Evolutionary conservation across 2,329 filamentous ascomycete genomes (phyloP).

Genomic region (Epichloe hybrida): DNA sequence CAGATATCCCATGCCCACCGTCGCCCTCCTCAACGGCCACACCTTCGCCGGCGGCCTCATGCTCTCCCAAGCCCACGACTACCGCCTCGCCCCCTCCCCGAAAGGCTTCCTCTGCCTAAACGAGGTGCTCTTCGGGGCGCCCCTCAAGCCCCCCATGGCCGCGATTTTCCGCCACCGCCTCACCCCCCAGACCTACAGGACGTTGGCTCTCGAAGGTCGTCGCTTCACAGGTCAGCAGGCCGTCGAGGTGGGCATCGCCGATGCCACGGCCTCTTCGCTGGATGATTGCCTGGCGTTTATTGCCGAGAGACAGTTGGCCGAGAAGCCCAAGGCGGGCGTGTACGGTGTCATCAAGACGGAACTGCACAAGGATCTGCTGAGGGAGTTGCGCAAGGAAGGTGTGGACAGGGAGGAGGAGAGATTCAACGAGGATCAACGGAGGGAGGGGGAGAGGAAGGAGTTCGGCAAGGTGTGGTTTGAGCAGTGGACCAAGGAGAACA

Average conservation of each 20-base stretch:
- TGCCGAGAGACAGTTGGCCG: constrained; percentile 40
- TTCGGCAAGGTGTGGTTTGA: constrained; percentile 33
- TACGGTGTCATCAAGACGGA: constrained; percentile 63
- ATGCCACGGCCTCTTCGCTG: constrained; percentile 41
- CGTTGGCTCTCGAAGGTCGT: constrained; percentile 59
- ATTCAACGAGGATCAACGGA: constrained; percentile 27
- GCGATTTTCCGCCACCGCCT: constrained; percentile 62
- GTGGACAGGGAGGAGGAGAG: constrained; percentile 36
- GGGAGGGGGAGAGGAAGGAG: constrained; percentile 27
- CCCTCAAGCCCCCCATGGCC: constrained; percentile 65
- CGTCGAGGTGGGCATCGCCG: constrained; percentile 52
- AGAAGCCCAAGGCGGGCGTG: constrained; percentile 50
- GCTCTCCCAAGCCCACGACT: constrained; percentile 72
- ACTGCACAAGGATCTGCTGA: constrained; percentile 57
- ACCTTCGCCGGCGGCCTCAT: constrained; percentile 63
- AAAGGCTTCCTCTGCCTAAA: constrained; percentile 69
- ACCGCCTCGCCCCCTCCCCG: constrained; percentile 59
- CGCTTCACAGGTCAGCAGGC: constrained; percentile 52
- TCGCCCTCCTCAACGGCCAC: constrained; percentile 69
- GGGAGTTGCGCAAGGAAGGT: constrained; percentile 38
- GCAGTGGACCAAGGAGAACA: constrained; percentile 32
- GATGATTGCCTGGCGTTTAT: constrained; percentile 50
- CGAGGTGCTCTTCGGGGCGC: constrained; percentile 66
- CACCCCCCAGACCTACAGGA: constrained; percentile 40
- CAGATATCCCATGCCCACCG: constrained; percentile 64